Conservation (phyloP, 345 rosid species). For the Limnanthes douglasii region DNA sequence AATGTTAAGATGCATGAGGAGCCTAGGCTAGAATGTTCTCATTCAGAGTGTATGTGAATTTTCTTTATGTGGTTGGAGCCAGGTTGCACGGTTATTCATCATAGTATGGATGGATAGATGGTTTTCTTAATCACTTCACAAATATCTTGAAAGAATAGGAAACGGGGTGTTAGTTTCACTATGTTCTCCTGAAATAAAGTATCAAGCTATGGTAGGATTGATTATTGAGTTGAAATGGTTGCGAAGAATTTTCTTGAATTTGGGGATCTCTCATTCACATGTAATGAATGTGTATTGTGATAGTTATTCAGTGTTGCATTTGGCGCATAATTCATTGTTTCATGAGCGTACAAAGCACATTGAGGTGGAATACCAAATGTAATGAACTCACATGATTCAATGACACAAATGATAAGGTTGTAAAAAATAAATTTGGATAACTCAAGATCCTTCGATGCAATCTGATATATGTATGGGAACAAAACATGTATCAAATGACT, state of each 20-base stretch:
- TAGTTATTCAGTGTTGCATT: neutral
- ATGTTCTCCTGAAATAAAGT: neutral
- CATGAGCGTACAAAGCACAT: neutral
- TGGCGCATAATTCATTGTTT: neutral
- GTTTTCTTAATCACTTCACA: too few relatives aligned
- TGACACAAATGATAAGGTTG: too few relatives aligned
- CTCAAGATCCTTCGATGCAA: slow-evolving; percentile 66
- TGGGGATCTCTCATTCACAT: neutral
- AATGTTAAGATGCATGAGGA: neutral
- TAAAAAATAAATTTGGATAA: too few relatives aligned
- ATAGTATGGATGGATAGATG: too few relatives aligned
- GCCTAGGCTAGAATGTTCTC: neutral
- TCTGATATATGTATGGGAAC: slow-evolving; percentile 84
- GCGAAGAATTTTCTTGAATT: neutral
- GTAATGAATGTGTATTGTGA: neutral
- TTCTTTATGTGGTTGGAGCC: neutral
- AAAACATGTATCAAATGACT: slow-evolving; percentile 80
- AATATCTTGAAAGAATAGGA: neutral
- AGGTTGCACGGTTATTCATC: neutral
- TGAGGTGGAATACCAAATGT: neutral
- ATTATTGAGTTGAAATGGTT: neutral
- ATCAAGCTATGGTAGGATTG: neutral
- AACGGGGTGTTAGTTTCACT: neutral
- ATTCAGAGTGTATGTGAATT: neutral
- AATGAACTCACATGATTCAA: too few relatives aligned